Evolutionary conservation across 208 protist species (phyloP), one percentile per base, ranked within the genome.

Genomic region (Naegleria fowleri): DNA sequence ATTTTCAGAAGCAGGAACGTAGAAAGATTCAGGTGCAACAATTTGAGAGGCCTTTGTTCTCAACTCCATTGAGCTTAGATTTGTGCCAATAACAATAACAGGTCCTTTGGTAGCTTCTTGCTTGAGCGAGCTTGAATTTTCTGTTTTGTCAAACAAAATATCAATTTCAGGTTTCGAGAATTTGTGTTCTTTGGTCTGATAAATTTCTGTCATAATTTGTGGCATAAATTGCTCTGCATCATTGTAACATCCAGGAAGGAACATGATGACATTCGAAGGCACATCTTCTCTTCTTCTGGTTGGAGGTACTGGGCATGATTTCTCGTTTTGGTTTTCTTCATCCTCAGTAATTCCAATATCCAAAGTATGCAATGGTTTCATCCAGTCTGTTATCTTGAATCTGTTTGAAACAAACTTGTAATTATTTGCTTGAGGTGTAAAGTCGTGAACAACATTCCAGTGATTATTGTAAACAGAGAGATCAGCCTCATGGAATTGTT

Each of bases 401-500:
- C 5, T 6, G 6, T 5, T 51, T 25, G 6, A 39, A 15, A 29
- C 33, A 38, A 43, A 88, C 5, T 58, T 58, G 6, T 38, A 88
- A 16, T 40, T 48, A 39, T 13, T 29, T 9, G 0, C 33, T 43
- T 59, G 22, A 38, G 90, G 90, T 33, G 90, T 91, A 67, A 91
- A 91, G 58, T 91, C 90, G 41, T 91, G 85, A 7, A 91, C 43
- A 25, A 76, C 85, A 33, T 59, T 90, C 90, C 90, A 91, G 5
- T 36, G n/a, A 29, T 91, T 91, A 39, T 91, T 91, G 33, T 43
- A 91, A 11, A 91, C n/a, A 25, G 43, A 76, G 1, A 91, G 36
- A 7, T 51, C n/a, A 16, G 90, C 5, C 13, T 55, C 29, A 39
- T 90, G 25, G 36, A 91, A 91, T 59, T 91, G 90, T 19, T 52